Conservation (phyloP, 371 early-diverging fungal genomes). For the Lichtheimia ramosa region DNA sequence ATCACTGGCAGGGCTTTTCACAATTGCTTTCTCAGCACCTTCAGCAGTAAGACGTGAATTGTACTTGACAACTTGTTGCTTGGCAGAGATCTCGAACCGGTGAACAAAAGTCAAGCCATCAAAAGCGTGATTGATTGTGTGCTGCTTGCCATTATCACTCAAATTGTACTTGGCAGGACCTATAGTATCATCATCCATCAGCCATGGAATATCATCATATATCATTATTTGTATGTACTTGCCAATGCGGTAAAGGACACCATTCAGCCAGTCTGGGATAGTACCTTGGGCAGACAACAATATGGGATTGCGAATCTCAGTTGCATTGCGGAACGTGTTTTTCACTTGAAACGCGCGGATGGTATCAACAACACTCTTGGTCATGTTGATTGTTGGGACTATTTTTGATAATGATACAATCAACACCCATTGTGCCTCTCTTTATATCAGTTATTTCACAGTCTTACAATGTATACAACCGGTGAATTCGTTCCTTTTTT, state of each 20-base stretch:
- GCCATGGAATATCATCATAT: no score
- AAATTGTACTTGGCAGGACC: slow-evolving; percentile 35
- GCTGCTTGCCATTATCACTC: slow-evolving; percentile 19
- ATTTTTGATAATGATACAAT: no score
- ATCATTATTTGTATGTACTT: background rate
- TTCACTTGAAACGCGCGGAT: background rate
- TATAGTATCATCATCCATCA: no score
- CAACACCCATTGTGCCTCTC: no score
- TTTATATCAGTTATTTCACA: no score
- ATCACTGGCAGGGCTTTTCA: background rate
- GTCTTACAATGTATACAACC: no score
- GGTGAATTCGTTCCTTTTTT: no score
- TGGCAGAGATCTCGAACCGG: slow-evolving; percentile 28
- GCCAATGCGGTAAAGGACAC: slow-evolving; percentile 41
- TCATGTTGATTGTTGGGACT: no score
- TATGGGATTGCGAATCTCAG: slow-evolving; percentile 42
- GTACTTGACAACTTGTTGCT: slow-evolving; percentile 18
- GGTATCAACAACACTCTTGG: no score
- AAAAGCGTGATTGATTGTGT: slow-evolving; percentile 37
- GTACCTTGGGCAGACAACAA: slow-evolving; percentile 34
- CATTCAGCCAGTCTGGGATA: slow-evolving; percentile 40
- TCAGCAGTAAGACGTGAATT: slow-evolving; percentile 29
- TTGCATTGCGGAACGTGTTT: slow-evolving; percentile 15
- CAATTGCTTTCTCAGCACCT: slow-evolving; percentile 2
- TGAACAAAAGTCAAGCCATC: slow-evolving; percentile 43